These are phyloP conservation scores for Geranomyces variabilis DNA, from an alignment of 192 early-diverging fungal genomes.

Conservation along the genomic window DNA sequence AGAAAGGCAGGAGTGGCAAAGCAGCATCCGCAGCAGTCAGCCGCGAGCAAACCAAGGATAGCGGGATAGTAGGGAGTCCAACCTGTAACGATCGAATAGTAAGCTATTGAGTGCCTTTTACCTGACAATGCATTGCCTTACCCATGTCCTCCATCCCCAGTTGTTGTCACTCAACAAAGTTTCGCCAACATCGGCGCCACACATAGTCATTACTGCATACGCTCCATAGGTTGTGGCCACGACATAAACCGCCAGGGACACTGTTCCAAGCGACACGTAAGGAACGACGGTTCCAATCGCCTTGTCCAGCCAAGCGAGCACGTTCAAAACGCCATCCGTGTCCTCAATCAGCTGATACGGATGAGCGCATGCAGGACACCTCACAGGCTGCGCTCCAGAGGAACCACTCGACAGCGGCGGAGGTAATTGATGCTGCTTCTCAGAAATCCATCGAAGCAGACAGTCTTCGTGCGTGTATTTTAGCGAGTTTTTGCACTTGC, in stretches of 20 bases:
- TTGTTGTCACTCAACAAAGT: constrained; percentile 27
- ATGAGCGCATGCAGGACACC: constrained; percentile 45
- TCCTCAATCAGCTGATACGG: constrained; percentile 30
- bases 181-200: constrained; percentile 38
- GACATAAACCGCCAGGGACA: constrained; percentile 32
- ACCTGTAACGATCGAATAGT: constrained; percentile 17
- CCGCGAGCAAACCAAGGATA: constrained; percentile 40
- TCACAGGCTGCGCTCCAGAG: too few species aligned
- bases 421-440: constrained; percentile 20
- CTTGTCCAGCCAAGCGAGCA: neutral
- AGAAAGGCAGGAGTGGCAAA: constrained; percentile 44
- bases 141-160: constrained; percentile 38
- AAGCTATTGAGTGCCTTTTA: too few species aligned
- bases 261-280: constrained; percentile 22
- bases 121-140: constrained; percentile 9
- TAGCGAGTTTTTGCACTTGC: constrained; percentile 32
- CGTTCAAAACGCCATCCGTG: constrained; percentile 3
- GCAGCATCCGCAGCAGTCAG: constrained; percentile 34
- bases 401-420: neutral
- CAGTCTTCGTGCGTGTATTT: constrained; percentile 45
- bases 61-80: constrained; percentile 44
- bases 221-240: constrained; percentile 46
- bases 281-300: constrained; percentile 16
- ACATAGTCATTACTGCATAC: constrained; percentile 41
- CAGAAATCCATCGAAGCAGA: constrained; percentile 44